Conservation (phyloP, 345 rosid species). For the Pelargonium nanum region DNA sequence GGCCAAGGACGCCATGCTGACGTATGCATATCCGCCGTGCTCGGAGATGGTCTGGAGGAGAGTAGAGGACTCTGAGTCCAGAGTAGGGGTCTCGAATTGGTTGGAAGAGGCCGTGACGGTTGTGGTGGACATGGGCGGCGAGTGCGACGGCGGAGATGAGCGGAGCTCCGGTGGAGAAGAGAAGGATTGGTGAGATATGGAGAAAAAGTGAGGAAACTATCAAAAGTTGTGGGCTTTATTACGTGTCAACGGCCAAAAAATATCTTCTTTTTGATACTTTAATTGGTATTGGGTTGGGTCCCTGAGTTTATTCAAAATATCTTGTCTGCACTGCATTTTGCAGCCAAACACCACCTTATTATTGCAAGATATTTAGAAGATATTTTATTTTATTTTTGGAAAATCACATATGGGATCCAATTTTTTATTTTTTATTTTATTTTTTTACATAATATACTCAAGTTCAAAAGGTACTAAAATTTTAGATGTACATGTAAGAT, state of each 20-base stretch:
- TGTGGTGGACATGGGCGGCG: slow-evolving; percentile 17
- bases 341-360: no score
- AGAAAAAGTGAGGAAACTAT: not conserved
- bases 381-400: no score
- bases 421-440: no score
- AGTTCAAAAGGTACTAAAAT: no score
- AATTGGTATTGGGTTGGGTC: not conserved
- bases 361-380: no score
- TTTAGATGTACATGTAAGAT: no score
- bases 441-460: no score
- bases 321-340: no score
- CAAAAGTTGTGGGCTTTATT: not conserved
- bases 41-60: slow-evolving; percentile 57
- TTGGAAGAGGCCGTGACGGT: slow-evolving; percentile 16
- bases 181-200: not conserved
- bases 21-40: slow-evolving; percentile 81
- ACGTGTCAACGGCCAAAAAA: not conserved
- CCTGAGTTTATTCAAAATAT: no score
- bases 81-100: slow-evolving; percentile 49
- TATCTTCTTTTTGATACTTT: not conserved
- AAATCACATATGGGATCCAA: no score
- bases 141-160: not conserved
- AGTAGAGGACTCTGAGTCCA: slow-evolving; percentile 48
- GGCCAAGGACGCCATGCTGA: slow-evolving; percentile 62
- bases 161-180: not conserved